These are phyloP conservation scores for Thelephora terrestris DNA, from an alignment of 1,284 basidiomycete genomes.

Conservation along the genomic window DNA sequence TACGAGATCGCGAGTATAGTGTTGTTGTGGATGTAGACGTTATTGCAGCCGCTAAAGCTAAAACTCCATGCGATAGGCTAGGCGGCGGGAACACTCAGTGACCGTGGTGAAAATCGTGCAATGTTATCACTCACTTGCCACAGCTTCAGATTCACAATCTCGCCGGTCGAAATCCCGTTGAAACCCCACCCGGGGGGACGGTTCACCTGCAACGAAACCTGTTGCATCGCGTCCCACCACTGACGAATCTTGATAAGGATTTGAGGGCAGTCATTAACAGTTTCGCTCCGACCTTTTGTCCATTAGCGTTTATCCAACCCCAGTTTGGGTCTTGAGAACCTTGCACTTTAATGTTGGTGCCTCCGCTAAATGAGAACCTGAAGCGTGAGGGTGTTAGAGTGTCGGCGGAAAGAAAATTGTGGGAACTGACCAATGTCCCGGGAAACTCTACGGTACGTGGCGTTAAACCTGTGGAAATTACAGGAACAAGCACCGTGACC, in stretches of 20 bases:
- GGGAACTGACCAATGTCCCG: constrained; percentile 35
- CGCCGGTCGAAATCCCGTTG: constrained; percentile 39
- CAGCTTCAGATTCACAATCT: constrained; percentile 47
- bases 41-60: constrained; percentile 36
- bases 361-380: constrained; percentile 43
- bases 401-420: background rate
- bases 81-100: background rate
- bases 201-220: constrained; percentile 26
- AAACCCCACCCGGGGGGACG: constrained; percentile 47
- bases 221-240: constrained; percentile 53
- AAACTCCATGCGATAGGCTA: constrained; percentile 54
- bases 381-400: background rate
- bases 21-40: constrained; percentile 45
- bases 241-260: constrained; percentile 12
- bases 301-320: constrained; percentile 55
- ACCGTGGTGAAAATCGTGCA: background rate
- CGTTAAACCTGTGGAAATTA: background rate
- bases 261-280: background rate
- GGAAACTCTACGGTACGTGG: constrained; percentile 25
- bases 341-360: constrained; percentile 46
- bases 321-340: constrained; percentile 42
- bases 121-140: constrained; percentile 34
- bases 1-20: constrained; percentile 41
- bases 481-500: background rate
- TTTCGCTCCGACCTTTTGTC: constrained; percentile 35